Conservation (phyloP, 179 eudicot species). For the Nepenthes alata region DNA sequence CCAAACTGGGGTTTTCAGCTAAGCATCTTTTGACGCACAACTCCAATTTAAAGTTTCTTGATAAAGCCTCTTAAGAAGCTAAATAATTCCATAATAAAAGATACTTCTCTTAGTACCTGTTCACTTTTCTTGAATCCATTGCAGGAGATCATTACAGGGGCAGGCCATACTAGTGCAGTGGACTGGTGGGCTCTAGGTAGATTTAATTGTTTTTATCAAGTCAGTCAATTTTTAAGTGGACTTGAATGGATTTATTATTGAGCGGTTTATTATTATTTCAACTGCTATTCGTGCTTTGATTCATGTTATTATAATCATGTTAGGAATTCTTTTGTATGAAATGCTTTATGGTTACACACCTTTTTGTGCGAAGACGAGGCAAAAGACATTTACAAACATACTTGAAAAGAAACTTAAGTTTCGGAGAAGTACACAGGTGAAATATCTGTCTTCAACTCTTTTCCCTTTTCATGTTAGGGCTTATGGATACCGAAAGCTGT, state of each 20-base stretch:
- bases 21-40: too few species aligned
- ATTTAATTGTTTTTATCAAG: neutral
- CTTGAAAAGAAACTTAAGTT: constrained; percentile 75
- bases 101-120: too few species aligned
- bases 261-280: too few species aligned
- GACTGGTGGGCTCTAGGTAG: constrained; percentile 99
- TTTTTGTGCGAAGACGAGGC: constrained; percentile 96
- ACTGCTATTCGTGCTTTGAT: too few species aligned
- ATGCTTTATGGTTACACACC: constrained; percentile 95
- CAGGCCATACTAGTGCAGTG: constrained; percentile 95
- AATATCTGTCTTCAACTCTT: neutral
- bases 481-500: too few species aligned
- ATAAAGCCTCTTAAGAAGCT: too few species aligned
- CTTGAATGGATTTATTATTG: too few species aligned
- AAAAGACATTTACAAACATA: constrained; percentile 77
- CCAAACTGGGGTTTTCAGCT: too few species aligned
- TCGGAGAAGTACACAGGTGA: constrained; percentile 59
- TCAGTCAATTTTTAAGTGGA: too few species aligned
- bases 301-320: neutral
- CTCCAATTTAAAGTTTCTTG: too few species aligned
- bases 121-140: neutral
- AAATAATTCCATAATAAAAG: too few species aligned
- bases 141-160: constrained; percentile 87
- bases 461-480: too few species aligned
- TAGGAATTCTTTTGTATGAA: constrained; percentile 85